phyloP scores from a whole-genome alignment of 2,329 filamentous ascomycete genomes.

The Phialocephala sp. region DNA sequence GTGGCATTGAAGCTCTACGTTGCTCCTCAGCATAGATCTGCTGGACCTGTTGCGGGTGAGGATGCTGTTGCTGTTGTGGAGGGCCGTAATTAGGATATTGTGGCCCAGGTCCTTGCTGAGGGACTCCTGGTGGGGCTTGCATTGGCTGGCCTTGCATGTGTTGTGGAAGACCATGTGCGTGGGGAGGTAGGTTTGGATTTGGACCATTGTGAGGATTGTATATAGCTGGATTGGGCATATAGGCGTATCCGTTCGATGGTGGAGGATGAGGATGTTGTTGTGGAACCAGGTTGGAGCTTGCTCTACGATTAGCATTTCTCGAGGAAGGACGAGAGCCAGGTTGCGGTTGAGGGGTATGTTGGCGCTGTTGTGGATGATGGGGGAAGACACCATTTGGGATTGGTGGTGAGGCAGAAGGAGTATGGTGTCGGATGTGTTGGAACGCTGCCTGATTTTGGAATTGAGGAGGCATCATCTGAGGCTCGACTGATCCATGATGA shows the following conservation, averaged over 20 bases:
- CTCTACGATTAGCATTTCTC: constrained; percentile 76
- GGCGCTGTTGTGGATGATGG: constrained; percentile 58
- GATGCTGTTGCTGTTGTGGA: constrained; percentile 43
- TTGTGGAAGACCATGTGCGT: constrained; percentile 43
- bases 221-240: constrained; percentile 84
- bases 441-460: constrained; percentile 73
- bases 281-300: constrained; percentile 74
- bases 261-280: constrained; percentile 69
- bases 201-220: constrained; percentile 69
- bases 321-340: constrained; percentile 79
- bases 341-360: constrained; percentile 82
- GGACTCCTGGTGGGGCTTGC: constrained; percentile 42
- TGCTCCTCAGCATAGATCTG: constrained; percentile 79
- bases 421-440: constrained; percentile 80
- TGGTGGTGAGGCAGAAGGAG: constrained; percentile 86
- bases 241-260: constrained; percentile 76
- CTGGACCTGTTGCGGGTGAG: constrained; percentile 56
- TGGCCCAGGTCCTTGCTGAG: constrained; percentile 45
- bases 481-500: constrained; percentile 47
- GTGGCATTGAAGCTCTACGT: constrained; percentile 73
- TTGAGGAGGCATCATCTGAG: constrained; percentile 72
- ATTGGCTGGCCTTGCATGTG: constrained; percentile 42
- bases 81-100: constrained; percentile 51
- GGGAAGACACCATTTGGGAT: constrained; percentile 62
- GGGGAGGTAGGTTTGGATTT: constrained; percentile 30